phyloP scores from a whole-genome alignment of 495 filamentous ascomycete species.

The Penicillium egyptiacum region DNA sequence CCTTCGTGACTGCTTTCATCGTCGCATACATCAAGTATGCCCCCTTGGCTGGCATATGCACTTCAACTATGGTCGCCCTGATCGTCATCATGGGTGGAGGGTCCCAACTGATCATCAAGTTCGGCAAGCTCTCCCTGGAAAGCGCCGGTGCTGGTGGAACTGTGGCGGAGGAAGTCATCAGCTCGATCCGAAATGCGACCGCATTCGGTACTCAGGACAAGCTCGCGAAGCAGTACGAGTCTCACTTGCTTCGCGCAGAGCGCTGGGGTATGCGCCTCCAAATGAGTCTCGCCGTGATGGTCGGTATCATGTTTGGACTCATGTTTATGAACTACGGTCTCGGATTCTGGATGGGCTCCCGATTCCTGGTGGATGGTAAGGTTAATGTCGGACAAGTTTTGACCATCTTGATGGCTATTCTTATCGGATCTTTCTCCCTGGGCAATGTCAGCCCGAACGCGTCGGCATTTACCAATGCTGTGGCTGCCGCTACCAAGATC shows the following conservation, averaged over 20 bases:
- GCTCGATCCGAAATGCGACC: constrained; percentile 87
- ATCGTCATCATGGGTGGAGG: constrained; percentile 70
- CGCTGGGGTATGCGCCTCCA: constrained; percentile 76
- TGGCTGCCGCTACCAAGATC: constrained; percentile 87
- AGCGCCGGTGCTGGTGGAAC: constrained; percentile 83
- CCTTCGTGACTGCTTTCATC: constrained; percentile 84
- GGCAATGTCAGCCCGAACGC: constrained; percentile 85
- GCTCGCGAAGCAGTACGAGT: constrained; percentile 79
- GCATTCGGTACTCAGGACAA: constrained; percentile 93
- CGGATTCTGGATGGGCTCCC: constrained; percentile 92
- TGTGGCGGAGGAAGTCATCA: constrained; percentile 92
- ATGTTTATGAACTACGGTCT: constrained; percentile 89
- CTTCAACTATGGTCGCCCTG: constrained; percentile 73
- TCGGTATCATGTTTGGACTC: constrained; percentile 77
- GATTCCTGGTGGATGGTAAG: constrained; percentile 69
- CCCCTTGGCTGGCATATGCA: constrained; percentile 79
- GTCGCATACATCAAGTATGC: constrained; percentile 85
- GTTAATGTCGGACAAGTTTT: constrained; percentile 55
- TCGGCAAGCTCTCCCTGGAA: constrained; percentile 70
- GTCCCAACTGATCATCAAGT: constrained; percentile 74
- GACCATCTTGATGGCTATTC: constrained; percentile 82
- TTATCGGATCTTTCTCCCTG: constrained; percentile 89
- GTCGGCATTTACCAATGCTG: constrained; percentile 77
- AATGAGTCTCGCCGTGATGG: constrained; percentile 66
- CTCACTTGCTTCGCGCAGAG: constrained; percentile 68